These are phyloP conservation scores for Hortiboletus flavorubellus DNA, from an alignment of 768 basidiomycete genomes.

Conservation along the genomic window DNA sequence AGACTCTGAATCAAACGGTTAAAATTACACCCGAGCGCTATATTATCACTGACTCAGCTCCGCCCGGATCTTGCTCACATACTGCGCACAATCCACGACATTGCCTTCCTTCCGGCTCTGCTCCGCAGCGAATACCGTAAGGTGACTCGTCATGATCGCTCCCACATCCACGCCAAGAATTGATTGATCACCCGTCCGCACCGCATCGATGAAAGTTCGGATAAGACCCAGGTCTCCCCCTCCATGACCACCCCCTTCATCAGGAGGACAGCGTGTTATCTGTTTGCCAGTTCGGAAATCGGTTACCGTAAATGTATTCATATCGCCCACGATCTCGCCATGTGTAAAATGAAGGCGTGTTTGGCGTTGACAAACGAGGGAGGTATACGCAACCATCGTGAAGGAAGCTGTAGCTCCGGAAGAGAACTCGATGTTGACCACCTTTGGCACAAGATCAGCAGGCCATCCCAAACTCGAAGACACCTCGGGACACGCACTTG, in stretches of 20 bases:
- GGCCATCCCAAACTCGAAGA: neutral
- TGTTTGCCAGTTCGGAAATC: constrained; percentile 62
- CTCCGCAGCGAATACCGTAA: constrained; percentile 89
- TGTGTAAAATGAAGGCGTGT: constrained; percentile 81
- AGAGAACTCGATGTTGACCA: constrained; percentile 86
- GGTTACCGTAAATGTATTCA: constrained; percentile 68
- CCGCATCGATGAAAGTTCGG: constrained; percentile 72
- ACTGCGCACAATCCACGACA: constrained; percentile 67
- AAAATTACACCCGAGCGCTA: neutral
- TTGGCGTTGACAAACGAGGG: constrained; percentile 78
- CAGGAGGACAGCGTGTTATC: constrained; percentile 45
- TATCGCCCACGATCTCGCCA: constrained; percentile 88
- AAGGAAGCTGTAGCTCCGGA: constrained; percentile 80
- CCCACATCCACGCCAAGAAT: constrained; percentile 61
- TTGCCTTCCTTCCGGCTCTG: constrained; percentile 63
- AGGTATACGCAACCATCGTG: constrained; percentile 86
- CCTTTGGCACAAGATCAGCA: constrained; percentile 34
- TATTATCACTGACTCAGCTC: constrained; percentile 16
- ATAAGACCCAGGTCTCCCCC: constrained; percentile 81
- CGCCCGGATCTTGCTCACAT: constrained; percentile 51
- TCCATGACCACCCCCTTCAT: constrained; percentile 73
- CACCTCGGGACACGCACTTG: constrained; percentile 41
- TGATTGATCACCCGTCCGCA: constrained; percentile 59
- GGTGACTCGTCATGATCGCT: constrained; percentile 72
- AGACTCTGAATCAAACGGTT: neutral